Evolutionary conservation across 441 rosid species (phyloP).

Genomic region (Isatis lusitanica): DNA sequence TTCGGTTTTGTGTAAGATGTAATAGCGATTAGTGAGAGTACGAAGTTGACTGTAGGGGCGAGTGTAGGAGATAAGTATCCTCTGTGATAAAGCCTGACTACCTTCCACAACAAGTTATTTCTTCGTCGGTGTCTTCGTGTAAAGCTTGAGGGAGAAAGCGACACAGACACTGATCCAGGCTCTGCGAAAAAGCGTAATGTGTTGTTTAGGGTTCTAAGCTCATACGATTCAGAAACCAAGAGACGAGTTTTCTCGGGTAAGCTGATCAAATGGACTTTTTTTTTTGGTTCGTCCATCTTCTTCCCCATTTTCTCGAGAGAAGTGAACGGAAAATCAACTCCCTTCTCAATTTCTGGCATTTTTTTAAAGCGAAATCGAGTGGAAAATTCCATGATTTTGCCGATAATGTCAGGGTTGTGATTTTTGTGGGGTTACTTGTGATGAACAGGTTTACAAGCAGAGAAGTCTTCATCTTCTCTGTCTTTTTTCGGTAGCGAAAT

Average conservation of each 20-base stretch:
- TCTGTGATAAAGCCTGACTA: background rate
- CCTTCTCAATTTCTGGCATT: background rate
- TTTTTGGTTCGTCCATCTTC: background rate
- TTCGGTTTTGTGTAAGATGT: conserved; percentile 2
- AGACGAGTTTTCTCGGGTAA: conserved; percentile 18
- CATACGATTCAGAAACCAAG: conserved; percentile 1
- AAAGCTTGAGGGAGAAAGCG: conserved; percentile 1
- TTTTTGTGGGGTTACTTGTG: background rate
- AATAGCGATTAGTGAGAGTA: background rate
- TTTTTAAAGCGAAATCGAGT: background rate
- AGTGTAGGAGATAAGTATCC: conserved; percentile 12
- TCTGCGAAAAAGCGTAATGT: background rate
- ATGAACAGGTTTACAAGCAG: conserved; percentile 52
- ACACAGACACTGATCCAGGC: conserved; percentile 14
- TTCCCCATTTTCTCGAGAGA: conserved; percentile 5
- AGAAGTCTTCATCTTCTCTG: conserved; percentile 45
- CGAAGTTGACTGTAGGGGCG: background rate
- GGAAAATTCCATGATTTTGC: background rate
- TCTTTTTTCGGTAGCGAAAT: background rate
- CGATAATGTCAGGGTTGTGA: background rate
- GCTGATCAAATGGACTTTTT: conserved; percentile 5
- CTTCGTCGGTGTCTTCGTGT: background rate
- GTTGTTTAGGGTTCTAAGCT: background rate
- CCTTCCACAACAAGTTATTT: conserved; percentile 24
- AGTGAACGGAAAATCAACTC: background rate